Evolutionary conservation across 768 basidiomycete species (phyloP), one percentile per base, ranked within the genome.

Genomic region (Suillus lakei): DNA sequence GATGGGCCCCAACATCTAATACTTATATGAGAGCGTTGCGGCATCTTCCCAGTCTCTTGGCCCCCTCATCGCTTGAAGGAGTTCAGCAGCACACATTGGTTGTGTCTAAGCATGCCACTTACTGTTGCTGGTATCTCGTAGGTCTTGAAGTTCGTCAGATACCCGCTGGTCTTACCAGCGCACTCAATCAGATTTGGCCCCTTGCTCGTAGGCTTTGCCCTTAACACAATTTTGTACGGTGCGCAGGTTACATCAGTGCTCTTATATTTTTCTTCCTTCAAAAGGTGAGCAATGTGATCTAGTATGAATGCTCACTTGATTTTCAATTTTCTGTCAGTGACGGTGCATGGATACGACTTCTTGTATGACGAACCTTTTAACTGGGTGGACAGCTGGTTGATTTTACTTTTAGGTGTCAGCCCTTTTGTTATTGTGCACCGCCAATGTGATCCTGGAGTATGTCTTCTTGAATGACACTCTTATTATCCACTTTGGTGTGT

Each of bases 171-270:
- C 48, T 56, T 18, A 56, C 15, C 46, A 34, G 16, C 15, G 26
- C n/a, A n/a, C 34, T 44, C 64, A 28, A 62, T 21, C 66, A 79
- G 75, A 36, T 69, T 75, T 59, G 80, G 80, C 6, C 80, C 80
- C 2, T 68, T 78, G 54, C 74, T 81, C 56, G 63, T 76, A 43
- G 80, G 80, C 44, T 68, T 77, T 38, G 69, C 77, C 48, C 68
- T 80, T 55, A 78, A 81, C 66, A 65, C 74, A 30, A 71, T 78
- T 39, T 64, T 81, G 55, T 79, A 72, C 63, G 80, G 80, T 36
- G 71, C 72, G 3, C 71, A 80, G 67, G 61, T 78, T 38, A 73
- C 71, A 44, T 81, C 81, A 69, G 72, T 73, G 0, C 77, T 75
- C 67, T 50, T 79, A 55, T 74, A 76, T 51, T 73, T 71, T 50